Evolutionary conservation across 352 stramenopile genomes (phyloP), one percentile per base, ranked within the genome.

Genomic region (Globisporangium cederbergense): DNA sequence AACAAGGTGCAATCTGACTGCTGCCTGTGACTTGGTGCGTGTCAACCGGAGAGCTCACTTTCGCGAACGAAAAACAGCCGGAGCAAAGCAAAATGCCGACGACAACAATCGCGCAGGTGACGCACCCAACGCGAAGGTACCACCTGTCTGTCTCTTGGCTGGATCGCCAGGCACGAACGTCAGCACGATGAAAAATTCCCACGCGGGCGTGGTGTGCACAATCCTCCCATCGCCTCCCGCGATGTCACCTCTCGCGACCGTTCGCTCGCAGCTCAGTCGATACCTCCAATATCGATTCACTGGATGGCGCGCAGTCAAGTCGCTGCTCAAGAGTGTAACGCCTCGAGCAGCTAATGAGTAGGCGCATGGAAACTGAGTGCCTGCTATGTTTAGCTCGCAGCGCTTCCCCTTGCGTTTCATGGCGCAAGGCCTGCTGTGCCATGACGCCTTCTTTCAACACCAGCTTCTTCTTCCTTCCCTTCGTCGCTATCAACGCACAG

Each of bases 51-150:
- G 38, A 61, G 55, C 36, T 42, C 55, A 51, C 55, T 25, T 25
- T 47, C n/a, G 55, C 40, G 10, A 61, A 61, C 55, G 55, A 61
- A 61, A 46, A 59, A 47, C 9, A 40, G 16, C 52, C 9, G 32
- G 52, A 46, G 28, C 54, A 36, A 36, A 46, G 28, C 54, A 36
- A 36, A 42, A 11, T 42, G 8, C 10, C 36, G 9, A 28, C 25
- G 25, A 28, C 25, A 28, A 28, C 25, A 28, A 28, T 28, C 7
- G 52, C 32, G 52, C 8, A 58, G 38, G 38, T 58, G 28, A 32
- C 34, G 8, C 34, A n/a, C 53, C 53, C 5, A 60, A 22, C 42
- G 4, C 51, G 38, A 58, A 58, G 2, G 51, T 20, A 45, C 52
- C 30, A 52, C 36, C 18, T 49, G 43, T 22, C 43, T 49, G 43